Conservation (phyloP, 2,329 filamentous ascomycete genomes). For the Lecanicillium sp. region DNA sequence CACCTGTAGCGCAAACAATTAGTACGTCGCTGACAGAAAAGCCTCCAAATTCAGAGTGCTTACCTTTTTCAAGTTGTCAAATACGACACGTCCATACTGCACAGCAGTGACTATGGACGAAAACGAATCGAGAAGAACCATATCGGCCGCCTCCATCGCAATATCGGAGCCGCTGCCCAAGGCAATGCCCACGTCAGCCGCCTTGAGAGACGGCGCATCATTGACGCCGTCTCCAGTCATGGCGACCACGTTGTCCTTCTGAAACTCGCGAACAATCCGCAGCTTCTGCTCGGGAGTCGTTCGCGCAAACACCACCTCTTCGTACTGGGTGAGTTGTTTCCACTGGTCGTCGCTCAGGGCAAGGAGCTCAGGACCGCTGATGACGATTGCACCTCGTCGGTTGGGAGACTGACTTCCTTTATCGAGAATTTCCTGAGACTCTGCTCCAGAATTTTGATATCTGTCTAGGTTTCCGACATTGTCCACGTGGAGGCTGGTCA, state of each 20-base stretch:
- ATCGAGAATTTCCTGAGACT: conserved; percentile 14
- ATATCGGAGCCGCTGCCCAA: conserved; percentile 77
- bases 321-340: conserved; percentile 55
- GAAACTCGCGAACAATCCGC: conserved; percentile 69
- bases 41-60: not conserved
- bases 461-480: conserved; percentile 43
- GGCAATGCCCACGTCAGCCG: conserved; percentile 76
- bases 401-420: conserved; percentile 12
- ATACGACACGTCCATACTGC: conserved; percentile 66
- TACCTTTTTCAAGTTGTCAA: conserved; percentile 68
- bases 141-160: conserved; percentile 72
- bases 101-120: conserved; percentile 65
- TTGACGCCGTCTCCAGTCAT: conserved; percentile 89
- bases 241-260: conserved; percentile 59
- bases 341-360: conserved; percentile 61
- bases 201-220: conserved; percentile 72
- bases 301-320: conserved; percentile 66
- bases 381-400: conserved; percentile 43
- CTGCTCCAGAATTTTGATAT: conserved; percentile 10
- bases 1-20: conserved; percentile 15
- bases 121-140: conserved; percentile 73
- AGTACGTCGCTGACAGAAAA: too few species aligned
- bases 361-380: conserved; percentile 59
- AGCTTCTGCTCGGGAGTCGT: conserved; percentile 76
- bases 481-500: conserved; percentile 49